Percentiles rank a stretch among this genome's conserved stretches.
Evolutionary conservation across 1,284 basidiomycete species (phyloP).

Genomic region (Cutaneotrichosporon sp.): DNA sequence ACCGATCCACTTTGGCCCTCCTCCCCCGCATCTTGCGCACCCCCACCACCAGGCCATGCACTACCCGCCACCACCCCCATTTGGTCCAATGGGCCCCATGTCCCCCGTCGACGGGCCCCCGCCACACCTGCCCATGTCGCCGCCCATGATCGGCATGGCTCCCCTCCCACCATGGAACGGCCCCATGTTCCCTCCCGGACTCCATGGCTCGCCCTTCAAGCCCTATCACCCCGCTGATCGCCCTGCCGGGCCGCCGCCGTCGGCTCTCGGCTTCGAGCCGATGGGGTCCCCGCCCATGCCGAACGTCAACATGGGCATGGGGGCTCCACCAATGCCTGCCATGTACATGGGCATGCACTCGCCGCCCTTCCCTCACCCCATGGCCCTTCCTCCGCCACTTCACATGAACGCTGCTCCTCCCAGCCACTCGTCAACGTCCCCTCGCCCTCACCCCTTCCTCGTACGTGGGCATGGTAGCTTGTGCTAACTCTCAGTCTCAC

Average conservation of each 20-base stretch:
- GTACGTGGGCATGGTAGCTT: constrained; percentile 10
- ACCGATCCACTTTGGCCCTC: neutral
- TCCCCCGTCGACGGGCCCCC: neutral
- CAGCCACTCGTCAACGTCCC: no score
- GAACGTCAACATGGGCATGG: no score
- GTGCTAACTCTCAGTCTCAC: constrained; percentile 1
- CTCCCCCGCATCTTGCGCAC: neutral
- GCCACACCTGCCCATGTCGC: neutral
- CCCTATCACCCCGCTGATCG: neutral
- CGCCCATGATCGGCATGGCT: neutral
- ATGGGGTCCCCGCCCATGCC: neutral
- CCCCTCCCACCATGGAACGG: neutral
- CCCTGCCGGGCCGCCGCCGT: neutral
- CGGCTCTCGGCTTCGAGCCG: neutral
- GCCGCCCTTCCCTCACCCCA: neutral
- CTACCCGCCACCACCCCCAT: neutral
- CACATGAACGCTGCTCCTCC: neutral
- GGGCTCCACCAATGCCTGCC: neutral
- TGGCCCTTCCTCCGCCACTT: neutral
- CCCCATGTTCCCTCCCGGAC: neutral
- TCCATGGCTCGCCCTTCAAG: constrained; percentile 4
- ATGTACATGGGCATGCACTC: neutral
- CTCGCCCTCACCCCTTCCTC: constrained; percentile 22
- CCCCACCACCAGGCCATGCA: neutral
- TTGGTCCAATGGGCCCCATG: neutral